Conservation (phyloP, 306 rosid genomes). For the Trifolium subterraneum region DNA sequence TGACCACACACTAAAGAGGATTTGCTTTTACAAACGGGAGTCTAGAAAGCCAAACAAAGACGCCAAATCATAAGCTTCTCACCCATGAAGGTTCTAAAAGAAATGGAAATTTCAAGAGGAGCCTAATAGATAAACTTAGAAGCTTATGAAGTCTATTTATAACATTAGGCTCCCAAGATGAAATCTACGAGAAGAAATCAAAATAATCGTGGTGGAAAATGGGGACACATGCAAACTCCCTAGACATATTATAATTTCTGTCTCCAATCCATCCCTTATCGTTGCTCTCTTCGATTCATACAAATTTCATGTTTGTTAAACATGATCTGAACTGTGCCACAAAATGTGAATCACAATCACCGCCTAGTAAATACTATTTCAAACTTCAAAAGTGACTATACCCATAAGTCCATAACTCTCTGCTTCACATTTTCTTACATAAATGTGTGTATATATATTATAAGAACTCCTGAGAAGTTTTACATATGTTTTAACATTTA, state of each 20-base stretch:
- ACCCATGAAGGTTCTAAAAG: neutral
- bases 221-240: slow-evolving; percentile 17
- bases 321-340: neutral
- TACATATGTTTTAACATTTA: no score
- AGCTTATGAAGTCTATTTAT: neutral
- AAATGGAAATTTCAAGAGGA: neutral
- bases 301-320: slow-evolving; percentile 8
- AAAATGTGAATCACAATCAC: neutral
- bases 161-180: slow-evolving; percentile 4
- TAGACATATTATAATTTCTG: neutral
- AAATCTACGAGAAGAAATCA: neutral
- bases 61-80: slow-evolving; percentile 15
- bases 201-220: neutral
- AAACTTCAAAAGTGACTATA: neutral
- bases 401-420: neutral
- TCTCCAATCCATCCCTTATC: neutral
- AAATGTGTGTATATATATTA: no score
- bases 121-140: neutral
- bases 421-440: neutral
- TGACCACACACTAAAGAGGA: neutral
- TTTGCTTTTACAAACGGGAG: slow-evolving; percentile 1
- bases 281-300: slow-evolving; percentile 9
- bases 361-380: neutral
- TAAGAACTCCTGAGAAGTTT: neutral
- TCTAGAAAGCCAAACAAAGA: slow-evolving; percentile 25